Base-by-base conservation (phyloP, 495 filamentous ascomycete species). In the Neurospora cerealis region DNA sequence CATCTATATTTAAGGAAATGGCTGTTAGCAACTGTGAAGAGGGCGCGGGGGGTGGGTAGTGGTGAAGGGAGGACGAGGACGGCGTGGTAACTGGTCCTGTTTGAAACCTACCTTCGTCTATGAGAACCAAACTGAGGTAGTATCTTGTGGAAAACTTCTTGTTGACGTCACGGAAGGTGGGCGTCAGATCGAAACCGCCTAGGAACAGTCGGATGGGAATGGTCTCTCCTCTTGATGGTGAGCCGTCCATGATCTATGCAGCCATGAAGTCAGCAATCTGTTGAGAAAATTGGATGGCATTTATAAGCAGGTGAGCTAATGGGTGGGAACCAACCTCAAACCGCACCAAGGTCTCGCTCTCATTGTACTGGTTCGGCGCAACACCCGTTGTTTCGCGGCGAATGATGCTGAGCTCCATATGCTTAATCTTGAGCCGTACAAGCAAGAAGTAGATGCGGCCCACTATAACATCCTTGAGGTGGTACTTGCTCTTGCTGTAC, bases 311-410 rank as follows among this genome's bases (percentile, higher is more conserved):
- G 34, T 17, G 62, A 48, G 4, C 11, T 42, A 54, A 39, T 39
- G 15, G 24, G 72, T 41, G 8, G 28, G 5, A 66, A 19, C 88
- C 80, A 81, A 96, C 93, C 90, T 99, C 96, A 77, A 99, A 99
- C 74, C 96, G 89, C 73, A 99, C 96, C 79, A 99, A 85, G 17
- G 96, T 99, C 84, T 99, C 96, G 83, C 94, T 97, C 86, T 99
- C 96, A 82, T 99, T 98, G 82, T 99, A 99, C 81, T 99, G 96
- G 83, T 99, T 99, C n/a, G 96, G 96, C n/a, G 96, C 93, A 4
- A 93, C 94, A 21, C 96, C 96, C 8, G 96, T 98, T 6, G 96
- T 98, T 84, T 99, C 96, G 75, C 96, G 87, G 77, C 96, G 90
- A 80, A 99, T 99, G 77, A 99, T 99, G 74, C 93, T 96, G 69